Evolutionary conservation across 2,329 filamentous ascomycete species (phyloP).

Genomic region (Cordyceps militaris): DNA sequence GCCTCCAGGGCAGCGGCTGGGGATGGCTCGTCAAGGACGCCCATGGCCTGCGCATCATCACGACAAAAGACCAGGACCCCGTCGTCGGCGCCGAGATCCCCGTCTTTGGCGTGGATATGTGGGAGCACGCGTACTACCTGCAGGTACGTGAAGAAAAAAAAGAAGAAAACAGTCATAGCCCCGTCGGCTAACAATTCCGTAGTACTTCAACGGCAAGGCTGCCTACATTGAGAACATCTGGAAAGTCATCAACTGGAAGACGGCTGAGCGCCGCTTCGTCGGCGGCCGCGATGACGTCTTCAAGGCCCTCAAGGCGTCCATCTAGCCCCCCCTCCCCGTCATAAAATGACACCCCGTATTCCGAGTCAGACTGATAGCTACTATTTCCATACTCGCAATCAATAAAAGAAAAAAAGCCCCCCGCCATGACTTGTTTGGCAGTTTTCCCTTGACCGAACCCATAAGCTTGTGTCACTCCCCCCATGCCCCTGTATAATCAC

Average conservation of each 20-base stretch:
- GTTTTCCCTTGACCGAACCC: too few relatives aligned
- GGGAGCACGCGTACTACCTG: constrained; percentile 89
- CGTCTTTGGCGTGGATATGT: constrained; percentile 78
- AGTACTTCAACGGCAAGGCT: constrained; percentile 71
- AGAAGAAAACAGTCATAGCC: too few relatives aligned
- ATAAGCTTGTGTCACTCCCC: too few relatives aligned
- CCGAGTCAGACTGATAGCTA: not conserved
- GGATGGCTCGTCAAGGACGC: constrained; percentile 72
- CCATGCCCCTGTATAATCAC: too few relatives aligned
- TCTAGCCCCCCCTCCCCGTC: constrained; percentile 23
- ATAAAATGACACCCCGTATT: not conserved
- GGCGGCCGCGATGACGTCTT: constrained; percentile 41
- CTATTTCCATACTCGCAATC: not conserved
- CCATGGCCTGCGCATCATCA: constrained; percentile 59
- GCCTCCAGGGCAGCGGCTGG: constrained; percentile 80
- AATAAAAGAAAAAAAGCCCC: too few relatives aligned
- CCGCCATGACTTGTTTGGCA: too few relatives aligned
- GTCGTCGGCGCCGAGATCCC: constrained; percentile 58
- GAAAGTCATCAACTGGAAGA: constrained; percentile 74
- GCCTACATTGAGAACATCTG: constrained; percentile 71
- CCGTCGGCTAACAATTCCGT: too few relatives aligned
- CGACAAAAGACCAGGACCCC: constrained; percentile 82
- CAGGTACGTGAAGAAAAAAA: constrained; percentile 43
- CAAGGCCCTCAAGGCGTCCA: constrained; percentile 35
- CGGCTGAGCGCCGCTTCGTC: constrained; percentile 54